Percentiles rank a stretch among this genome's conserved stretches.
Conservation (phyloP, 371 early-diverging fungal species). For the Mortierella polycephala region DNA sequence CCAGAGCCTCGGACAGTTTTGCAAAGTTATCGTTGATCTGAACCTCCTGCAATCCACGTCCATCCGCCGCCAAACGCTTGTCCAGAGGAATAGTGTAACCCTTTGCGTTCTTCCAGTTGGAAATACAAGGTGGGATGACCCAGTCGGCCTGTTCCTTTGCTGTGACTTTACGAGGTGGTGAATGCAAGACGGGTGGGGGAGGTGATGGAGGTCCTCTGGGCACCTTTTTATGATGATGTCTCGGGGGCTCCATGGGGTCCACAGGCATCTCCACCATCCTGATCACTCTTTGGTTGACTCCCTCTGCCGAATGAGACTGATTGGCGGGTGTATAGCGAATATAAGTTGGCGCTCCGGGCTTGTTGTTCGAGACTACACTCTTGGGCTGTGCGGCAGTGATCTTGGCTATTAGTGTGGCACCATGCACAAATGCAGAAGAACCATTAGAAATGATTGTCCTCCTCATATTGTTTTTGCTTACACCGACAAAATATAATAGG, state of each 20-base stretch:
- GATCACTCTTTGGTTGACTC: conserved; percentile 86
- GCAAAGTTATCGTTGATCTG: conserved; percentile 97
- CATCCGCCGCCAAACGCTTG: conserved; percentile 97
- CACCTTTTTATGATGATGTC: conserved; percentile 91
- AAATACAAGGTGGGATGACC: conserved; percentile 97
- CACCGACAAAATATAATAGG: not conserved
- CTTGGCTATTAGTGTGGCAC: conserved; percentile 60
- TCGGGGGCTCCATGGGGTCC: conserved; percentile 97
- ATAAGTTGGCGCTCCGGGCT: conserved; percentile 76
- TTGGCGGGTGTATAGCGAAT: conserved; percentile 92
- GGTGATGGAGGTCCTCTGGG: conserved; percentile 91
- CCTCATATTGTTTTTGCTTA: not conserved
- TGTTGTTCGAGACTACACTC: conserved; percentile 67
- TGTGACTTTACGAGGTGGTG: conserved; percentile 95
- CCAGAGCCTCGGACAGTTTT: conserved; percentile 93
- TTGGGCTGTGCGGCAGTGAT: conserved; percentile 79
- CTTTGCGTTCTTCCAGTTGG: conserved; percentile 99
- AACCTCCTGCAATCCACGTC: conserved; percentile 92
- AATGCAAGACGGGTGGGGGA: conserved; percentile 96
- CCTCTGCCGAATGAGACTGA: conserved; percentile 69
- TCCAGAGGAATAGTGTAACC: conserved; percentile 98
- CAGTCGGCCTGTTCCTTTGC: conserved; percentile 96
- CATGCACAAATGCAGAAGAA: not conserved
- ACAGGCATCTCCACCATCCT: conserved; percentile 94
- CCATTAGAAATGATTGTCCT: not conserved